Evolutionary conservation across 2,329 filamentous ascomycete genomes (phyloP).

Genomic region (Sarocladium strictum): DNA sequence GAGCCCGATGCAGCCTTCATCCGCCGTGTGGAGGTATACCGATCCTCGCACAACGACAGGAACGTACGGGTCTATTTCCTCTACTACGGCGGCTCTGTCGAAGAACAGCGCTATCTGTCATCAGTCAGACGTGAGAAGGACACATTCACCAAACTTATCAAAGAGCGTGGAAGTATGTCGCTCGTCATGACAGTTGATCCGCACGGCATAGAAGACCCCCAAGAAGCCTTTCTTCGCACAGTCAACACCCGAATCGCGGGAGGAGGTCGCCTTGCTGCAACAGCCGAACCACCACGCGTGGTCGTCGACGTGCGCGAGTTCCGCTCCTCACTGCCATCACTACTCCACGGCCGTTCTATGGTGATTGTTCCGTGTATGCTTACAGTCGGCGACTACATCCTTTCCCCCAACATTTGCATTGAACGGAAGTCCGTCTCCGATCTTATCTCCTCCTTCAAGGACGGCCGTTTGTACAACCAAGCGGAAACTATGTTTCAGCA

Average conservation of each 20-base stretch:
- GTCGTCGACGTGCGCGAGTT: conserved; percentile 97
- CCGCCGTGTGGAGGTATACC: conserved; percentile 87
- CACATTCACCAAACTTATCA: conserved; percentile 89
- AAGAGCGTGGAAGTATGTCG: conserved; percentile 89
- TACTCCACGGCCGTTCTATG: conserved; percentile 85
- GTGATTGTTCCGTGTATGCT: conserved; percentile 90
- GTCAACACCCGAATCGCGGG: conserved; percentile 96
- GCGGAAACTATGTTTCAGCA: conserved; percentile 91
- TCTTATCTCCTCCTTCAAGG: conserved; percentile 83
- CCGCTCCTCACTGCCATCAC: conserved; percentile 81
- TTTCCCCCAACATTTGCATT: conserved; percentile 85
- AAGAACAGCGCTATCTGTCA: conserved; percentile 89
- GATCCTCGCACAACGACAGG: conserved; percentile 84
- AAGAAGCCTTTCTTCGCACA: conserved; percentile 88
- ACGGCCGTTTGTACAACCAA: conserved; percentile 87
- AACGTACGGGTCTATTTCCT: conserved; percentile 93
- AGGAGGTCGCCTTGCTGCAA: conserved; percentile 77
- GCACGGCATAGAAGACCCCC: conserved; percentile 67
- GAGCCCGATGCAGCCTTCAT: conserved; percentile 95
- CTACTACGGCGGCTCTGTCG: conserved; percentile 91
- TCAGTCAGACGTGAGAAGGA: conserved; percentile 93
- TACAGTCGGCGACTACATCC: conserved; percentile 92
- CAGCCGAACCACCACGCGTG: conserved; percentile 79
- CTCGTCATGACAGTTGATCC: conserved; percentile 73
- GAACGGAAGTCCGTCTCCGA: conserved; percentile 93